Percentiles rank a stretch among this genome's conserved stretches.
Conservation (phyloP, 2,329 filamentous ascomycete species). For the Trichoderma breve region DNA sequence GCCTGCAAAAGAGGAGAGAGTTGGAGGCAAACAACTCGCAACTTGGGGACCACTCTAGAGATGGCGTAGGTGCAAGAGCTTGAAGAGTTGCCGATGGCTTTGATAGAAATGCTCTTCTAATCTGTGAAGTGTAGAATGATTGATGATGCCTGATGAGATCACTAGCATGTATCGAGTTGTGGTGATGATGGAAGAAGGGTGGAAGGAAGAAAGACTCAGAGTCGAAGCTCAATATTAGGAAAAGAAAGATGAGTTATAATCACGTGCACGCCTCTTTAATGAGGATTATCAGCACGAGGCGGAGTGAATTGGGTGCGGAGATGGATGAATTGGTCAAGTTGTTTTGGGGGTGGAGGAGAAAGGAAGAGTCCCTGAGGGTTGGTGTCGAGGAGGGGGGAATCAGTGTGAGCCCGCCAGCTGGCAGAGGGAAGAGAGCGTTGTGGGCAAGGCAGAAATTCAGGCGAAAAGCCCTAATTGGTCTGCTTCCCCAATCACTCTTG, state of each 20-base stretch:
- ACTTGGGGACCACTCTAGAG: background rate
- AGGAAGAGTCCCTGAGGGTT: background rate
- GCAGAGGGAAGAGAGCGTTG: background rate
- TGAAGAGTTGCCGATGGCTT: background rate
- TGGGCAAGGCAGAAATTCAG: slow-evolving; percentile 1
- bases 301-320: background rate
- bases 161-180: background rate
- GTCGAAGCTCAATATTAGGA: background rate
- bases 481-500: background rate
- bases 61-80: background rate
- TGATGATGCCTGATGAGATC: background rate
- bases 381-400: background rate
- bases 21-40: background rate
- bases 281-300: background rate
- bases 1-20: background rate
- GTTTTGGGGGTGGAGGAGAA: background rate
- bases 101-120: background rate
- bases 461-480: slow-evolving; percentile 1
- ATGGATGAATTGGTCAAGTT: background rate
- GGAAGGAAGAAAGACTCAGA: background rate
- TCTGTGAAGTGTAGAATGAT: background rate
- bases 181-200: background rate
- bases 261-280: slow-evolving; percentile 2
- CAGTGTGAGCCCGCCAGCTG: slow-evolving; percentile 5
- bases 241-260: background rate